phyloP scores from a whole-genome alignment of 306 rosid species.

The Quillaja saponaria region DNA sequence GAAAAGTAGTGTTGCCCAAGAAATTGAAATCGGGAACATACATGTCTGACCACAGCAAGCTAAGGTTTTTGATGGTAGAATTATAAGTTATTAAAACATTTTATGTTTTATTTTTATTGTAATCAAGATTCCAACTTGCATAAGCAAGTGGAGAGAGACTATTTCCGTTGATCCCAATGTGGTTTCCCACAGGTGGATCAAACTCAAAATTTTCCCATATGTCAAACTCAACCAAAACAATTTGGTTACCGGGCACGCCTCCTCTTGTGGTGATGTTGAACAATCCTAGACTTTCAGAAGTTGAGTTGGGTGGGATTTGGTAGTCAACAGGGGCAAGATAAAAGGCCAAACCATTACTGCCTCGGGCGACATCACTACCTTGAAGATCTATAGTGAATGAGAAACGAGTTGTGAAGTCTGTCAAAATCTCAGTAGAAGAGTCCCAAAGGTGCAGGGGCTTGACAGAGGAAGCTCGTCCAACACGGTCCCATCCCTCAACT shows the following conservation, averaged over 20 bases:
- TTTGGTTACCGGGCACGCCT: neutral
- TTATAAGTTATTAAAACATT: conserved; percentile 25
- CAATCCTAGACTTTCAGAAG: conserved; percentile 21
- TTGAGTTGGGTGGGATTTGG: conserved; percentile 15
- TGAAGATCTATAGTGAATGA: neutral
- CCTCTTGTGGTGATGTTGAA: neutral
- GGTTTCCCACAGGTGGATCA: conserved; percentile 19
- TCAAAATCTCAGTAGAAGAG: neutral
- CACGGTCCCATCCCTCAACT: neutral
- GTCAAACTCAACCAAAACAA: conserved; percentile 40
- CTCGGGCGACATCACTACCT: neutral
- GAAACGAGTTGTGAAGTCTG: neutral
- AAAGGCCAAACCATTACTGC: conserved; percentile 23
- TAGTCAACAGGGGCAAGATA: conserved; percentile 18
- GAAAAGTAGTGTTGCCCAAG: neutral
- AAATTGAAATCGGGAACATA: neutral
- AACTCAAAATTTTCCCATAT: neutral
- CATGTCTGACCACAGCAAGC: conserved; percentile 17
- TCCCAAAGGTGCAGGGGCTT: neutral
- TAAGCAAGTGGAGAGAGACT: neutral
- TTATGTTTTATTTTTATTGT: neutral
- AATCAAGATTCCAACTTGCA: conserved; percentile 10
- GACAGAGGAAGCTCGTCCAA: neutral
- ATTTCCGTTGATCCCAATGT: conserved; percentile 24
- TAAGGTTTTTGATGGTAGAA: conserved; percentile 24